These are phyloP conservation scores for Trypethelium eluteriae DNA, from an alignment of 495 filamentous ascomycete species.

Conservation along the genomic window DNA sequence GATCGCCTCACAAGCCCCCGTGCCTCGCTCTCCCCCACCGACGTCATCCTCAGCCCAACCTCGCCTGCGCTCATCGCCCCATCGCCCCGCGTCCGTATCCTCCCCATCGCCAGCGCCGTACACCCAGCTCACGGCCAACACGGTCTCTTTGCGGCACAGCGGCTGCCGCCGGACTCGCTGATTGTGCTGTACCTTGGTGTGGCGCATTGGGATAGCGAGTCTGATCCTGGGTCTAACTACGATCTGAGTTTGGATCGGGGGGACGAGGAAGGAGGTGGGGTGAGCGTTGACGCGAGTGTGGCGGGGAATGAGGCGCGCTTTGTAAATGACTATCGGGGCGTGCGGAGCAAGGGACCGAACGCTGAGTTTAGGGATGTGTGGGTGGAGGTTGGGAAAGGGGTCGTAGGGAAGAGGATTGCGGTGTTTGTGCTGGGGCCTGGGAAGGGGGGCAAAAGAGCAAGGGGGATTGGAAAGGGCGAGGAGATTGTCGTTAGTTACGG, in stretches of 20 bases:
- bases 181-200: slow-evolving; percentile 61
- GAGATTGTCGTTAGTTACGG: slow-evolving; percentile 63
- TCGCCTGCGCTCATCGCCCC: slow-evolving; percentile 27
- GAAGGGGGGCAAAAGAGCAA: slow-evolving; percentile 45
- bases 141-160: slow-evolving; percentile 56
- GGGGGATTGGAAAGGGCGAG: slow-evolving; percentile 49
- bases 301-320: slow-evolving; percentile 64
- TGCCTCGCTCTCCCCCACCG: background rate
- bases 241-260: slow-evolving; percentile 54
- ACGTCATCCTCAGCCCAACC: slow-evolving; percentile 21
- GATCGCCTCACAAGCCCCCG: background rate
- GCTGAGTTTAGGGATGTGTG: slow-evolving; percentile 51
- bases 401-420: slow-evolving; percentile 46
- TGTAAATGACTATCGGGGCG: slow-evolving; percentile 66
- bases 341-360: slow-evolving; percentile 45
- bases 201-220: slow-evolving; percentile 43
- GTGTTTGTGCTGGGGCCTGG: slow-evolving; percentile 54
- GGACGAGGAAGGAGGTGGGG: slow-evolving; percentile 34
- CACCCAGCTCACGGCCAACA: slow-evolving; percentile 59
- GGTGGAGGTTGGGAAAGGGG: slow-evolving; percentile 29
- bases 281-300: slow-evolving; percentile 56
- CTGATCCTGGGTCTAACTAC: slow-evolving; percentile 51
- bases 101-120: slow-evolving; percentile 42
- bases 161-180: slow-evolving; percentile 49
- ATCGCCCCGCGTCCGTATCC: slow-evolving; percentile 46